These are phyloP conservation scores for Monosporozyma aerobia DNA, from an alignment of 805 yeast genomes.

Conservation along the genomic window DNA sequence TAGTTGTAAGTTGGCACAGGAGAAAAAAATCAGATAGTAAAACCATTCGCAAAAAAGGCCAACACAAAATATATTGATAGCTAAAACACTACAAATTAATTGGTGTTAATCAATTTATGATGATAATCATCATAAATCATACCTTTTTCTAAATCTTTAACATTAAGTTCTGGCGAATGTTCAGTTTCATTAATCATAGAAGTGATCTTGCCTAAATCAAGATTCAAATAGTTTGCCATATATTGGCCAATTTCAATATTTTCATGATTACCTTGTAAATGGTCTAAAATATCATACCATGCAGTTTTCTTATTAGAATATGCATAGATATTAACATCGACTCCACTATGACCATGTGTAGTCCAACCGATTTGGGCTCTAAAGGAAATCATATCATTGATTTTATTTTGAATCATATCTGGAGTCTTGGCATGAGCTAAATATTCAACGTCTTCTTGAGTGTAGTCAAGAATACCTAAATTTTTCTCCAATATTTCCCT, in stretches of 20 bases:
- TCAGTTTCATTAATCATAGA: slow-evolving; percentile 39
- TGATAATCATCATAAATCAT: slow-evolving; percentile 12
- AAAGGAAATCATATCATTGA: slow-evolving; percentile 65
- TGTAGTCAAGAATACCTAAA: slow-evolving; percentile 55
- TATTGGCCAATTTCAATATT: slow-evolving; percentile 77
- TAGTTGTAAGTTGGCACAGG: neutral
- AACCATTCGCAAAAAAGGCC: neutral
- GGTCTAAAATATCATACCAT: slow-evolving; percentile 32
- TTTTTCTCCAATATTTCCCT: slow-evolving; percentile 50
- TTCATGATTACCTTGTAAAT: slow-evolving; percentile 72
- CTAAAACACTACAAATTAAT: neutral
- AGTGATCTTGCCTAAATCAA: slow-evolving; percentile 42
- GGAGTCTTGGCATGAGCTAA: slow-evolving; percentile 29
- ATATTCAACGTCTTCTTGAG: slow-evolving; percentile 42
- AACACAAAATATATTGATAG: neutral
- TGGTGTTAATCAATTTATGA: slow-evolving; percentile 7
- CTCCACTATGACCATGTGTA: slow-evolving; percentile 93
- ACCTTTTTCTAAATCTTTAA: neutral
- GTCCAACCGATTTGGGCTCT: slow-evolving; percentile 94
- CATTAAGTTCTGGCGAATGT: slow-evolving; percentile 32
- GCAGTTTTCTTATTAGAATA: slow-evolving; percentile 50
- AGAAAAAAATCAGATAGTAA: neutral
- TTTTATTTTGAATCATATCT: slow-evolving; percentile 32
- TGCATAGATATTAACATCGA: slow-evolving; percentile 87
- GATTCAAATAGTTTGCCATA: slow-evolving; percentile 45